Evolutionary conservation across 164 flowering plant species (phyloP).

Genomic region (Berberis vulgaris): DNA sequence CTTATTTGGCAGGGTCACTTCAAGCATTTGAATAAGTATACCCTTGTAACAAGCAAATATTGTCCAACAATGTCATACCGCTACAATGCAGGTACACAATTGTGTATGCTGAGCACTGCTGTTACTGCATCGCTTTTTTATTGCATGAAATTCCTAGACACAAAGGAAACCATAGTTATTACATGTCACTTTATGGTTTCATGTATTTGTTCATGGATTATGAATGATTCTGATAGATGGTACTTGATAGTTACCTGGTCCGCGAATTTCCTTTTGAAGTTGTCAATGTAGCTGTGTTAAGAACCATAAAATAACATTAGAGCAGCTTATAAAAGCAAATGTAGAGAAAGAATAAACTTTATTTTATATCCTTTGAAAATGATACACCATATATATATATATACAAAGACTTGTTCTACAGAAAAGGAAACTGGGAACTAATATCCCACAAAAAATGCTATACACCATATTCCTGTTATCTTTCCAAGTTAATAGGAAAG

Average conservation of each 20-base stretch:
- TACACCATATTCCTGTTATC: too few species aligned
- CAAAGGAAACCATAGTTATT: background rate
- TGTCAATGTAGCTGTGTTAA: conserved; percentile 50
- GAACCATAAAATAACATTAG: conserved; percentile 18
- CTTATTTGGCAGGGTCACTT: too few species aligned
- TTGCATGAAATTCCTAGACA: conserved; percentile 57
- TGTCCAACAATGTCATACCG: conserved; percentile 31
- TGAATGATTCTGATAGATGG: background rate
- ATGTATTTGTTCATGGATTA: background rate
- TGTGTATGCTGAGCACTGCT: conserved; percentile 17
- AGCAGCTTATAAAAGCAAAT: too few species aligned
- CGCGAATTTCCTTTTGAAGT: conserved; percentile 57
- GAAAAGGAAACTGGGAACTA: too few species aligned
- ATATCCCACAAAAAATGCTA: too few species aligned
- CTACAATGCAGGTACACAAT: conserved; percentile 51
- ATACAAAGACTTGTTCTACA: too few species aligned
- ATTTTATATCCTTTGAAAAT: too few species aligned
- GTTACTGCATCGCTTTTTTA: conserved; percentile 45
- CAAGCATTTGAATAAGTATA: too few species aligned
- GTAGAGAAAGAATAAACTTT: too few species aligned
- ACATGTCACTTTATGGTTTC: background rate
- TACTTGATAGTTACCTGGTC: conserved; percentile 49
- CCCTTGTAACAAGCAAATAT: background rate
- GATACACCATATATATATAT: too few species aligned
- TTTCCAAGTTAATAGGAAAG: too few species aligned